phyloP scores from a whole-genome alignment of 1,284 basidiomycete species.

The Fomitopsis pinicola region DNA sequence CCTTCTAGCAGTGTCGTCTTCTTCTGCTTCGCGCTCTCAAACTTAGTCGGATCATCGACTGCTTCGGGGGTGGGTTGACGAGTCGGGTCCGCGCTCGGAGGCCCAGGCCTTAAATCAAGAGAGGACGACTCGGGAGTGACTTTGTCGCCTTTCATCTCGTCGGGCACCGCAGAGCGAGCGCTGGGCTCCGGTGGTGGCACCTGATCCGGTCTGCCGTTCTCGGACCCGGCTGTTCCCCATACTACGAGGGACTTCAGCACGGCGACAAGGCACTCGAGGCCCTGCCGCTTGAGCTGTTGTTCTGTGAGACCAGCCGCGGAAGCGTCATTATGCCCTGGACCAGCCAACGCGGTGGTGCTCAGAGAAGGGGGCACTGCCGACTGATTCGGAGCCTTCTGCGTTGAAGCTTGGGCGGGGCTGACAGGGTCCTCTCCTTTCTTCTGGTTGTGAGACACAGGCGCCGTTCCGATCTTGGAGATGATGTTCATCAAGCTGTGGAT shows the following conservation, averaged over 20 bases:
- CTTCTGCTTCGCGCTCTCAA: slow-evolving; percentile 96
- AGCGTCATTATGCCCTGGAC: slow-evolving; percentile 66
- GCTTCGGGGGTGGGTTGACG: slow-evolving; percentile 73
- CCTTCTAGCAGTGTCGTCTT: slow-evolving; percentile 96
- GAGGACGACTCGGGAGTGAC: slow-evolving; percentile 48
- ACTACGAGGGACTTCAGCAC: slow-evolving; percentile 85
- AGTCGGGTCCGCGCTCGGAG: slow-evolving; percentile 46
- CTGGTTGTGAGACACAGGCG: slow-evolving; percentile 48
- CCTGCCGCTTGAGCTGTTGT: slow-evolving; percentile 80
- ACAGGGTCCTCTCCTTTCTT: slow-evolving; percentile 51
- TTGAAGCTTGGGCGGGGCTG: slow-evolving; percentile 55
- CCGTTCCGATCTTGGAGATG: slow-evolving; percentile 84
- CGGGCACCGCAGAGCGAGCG: slow-evolving; percentile 41
- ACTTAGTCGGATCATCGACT: slow-evolving; percentile 85
- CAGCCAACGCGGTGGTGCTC: slow-evolving; percentile 64
- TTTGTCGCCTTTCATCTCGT: slow-evolving; percentile 48
- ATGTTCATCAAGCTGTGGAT: slow-evolving; percentile 83
- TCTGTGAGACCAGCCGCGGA: slow-evolving; percentile 71
- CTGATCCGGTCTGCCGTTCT: slow-evolving; percentile 23
- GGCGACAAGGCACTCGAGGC: slow-evolving; percentile 84
- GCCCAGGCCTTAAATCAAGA: slow-evolving; percentile 41
- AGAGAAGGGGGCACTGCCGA: slow-evolving; percentile 53
- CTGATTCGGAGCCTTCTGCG: slow-evolving; percentile 42
- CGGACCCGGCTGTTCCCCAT: slow-evolving; percentile 74
- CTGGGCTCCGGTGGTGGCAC: slow-evolving; percentile 32